Base-by-base conservation (phyloP, 1,284 basidiomycete genomes). In the Rhodotorula sp. region DNA sequence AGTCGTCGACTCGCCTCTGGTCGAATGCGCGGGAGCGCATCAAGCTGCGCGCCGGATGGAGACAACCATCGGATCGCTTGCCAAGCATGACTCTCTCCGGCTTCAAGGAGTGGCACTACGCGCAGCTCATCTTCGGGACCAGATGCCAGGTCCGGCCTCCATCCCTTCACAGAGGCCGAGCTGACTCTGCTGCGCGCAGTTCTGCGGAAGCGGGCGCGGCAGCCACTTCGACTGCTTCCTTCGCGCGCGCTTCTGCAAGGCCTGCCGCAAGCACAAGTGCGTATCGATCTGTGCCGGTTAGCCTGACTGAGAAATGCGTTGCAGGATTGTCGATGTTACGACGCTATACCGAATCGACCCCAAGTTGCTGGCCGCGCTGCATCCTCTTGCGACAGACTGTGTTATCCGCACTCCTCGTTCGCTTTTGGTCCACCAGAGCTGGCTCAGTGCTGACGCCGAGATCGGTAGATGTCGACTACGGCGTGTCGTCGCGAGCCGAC, bases 101-200 rank as follows among this genome's bases (percentile, higher is more conserved):
- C 7, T 14, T 66, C 9, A 63, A 23, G 2, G 64, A 70, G 45
- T 8, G 23, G 17, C 60, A 66, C 45, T 70, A 70, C 42, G 56
- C 61, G 1, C 23, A 46, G 23, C 52, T 66, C 23, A 14, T 63
- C 8, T 66, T 59, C 23, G 61, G 64, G 16, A 63, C 23, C n/a
- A 21, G 8, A 9, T 70, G 68, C 52, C 64, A 70, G 58, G 67
- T 69, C 41, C 8, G 67, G 5, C 9, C 4, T 34, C 5, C 9
- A 2, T 42, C 44, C 19, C 4, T 9, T 46, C n/a, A 9, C 3
- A 7, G 16, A 23, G 7, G 1, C 25, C 14, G 0, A 41, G 62
- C n/a, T 34, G 45, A 58, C 23, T 17, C 9, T 25, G 41, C 14
- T 1, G 7, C 9, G 4, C 7, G 3, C 55, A 65, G 58, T 7